A percentile compares a stretch with the other conserved stretches of the same genome.
Conservation (phyloP, 2,329 filamentous ascomycete genomes). For the Emericellopsis atlantica region DNA sequence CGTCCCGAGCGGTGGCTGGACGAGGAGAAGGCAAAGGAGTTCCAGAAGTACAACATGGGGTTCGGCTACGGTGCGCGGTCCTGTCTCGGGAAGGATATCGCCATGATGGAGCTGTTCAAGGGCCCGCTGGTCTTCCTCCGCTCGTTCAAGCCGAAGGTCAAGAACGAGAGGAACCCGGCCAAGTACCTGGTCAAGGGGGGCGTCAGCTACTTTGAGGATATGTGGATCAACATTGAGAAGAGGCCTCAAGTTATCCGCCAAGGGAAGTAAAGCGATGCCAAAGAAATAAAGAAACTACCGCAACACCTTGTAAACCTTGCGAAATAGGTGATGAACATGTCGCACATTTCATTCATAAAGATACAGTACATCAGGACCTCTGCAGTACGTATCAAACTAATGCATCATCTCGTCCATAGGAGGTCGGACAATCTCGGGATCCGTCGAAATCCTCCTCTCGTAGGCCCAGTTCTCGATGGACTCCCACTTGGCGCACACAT, state of each 20-base stretch:
- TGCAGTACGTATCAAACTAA: no score
- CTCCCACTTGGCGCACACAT: not conserved
- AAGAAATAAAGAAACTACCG: no score
- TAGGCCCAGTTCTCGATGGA: no score
- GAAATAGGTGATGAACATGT: no score
- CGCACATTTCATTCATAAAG: no score
- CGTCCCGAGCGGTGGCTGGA: conserved; percentile 36
- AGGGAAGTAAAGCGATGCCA: no score
- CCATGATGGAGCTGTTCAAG: conserved; percentile 40
- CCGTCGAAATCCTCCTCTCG: no score
- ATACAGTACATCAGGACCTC: no score
- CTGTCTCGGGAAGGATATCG: conserved; percentile 36
- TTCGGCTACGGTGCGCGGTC: conserved; percentile 36
- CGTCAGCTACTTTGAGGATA: conserved; percentile 25
- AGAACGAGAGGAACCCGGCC: conserved; percentile 14
- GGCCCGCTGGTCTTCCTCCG: conserved; percentile 26
- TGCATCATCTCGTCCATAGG: no score
- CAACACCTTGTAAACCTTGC: no score
- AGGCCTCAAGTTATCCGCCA: not conserved
- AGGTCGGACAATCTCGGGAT: no score
- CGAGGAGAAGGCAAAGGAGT: conserved; percentile 23
- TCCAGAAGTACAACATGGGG: conserved; percentile 31
- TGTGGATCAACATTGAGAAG: conserved; percentile 19
- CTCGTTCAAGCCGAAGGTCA: conserved; percentile 18
- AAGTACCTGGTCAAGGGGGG: conserved; percentile 26